Evolutionary conservation across 2,329 filamentous ascomycete genomes (phyloP).

Genomic region (Westerdykella ornata): DNA sequence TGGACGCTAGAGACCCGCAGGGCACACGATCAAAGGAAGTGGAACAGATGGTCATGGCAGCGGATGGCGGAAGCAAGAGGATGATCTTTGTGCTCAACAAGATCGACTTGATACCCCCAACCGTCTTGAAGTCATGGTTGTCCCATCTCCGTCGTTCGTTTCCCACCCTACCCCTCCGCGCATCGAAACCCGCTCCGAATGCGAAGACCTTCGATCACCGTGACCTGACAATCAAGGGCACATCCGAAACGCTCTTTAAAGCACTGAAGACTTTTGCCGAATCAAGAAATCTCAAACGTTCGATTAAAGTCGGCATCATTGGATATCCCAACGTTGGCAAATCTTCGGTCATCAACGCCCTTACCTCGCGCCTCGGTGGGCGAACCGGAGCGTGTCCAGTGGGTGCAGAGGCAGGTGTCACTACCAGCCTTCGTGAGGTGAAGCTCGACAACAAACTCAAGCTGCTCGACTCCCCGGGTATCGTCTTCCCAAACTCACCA

Average conservation of each 20-base stretch:
- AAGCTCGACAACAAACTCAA: constrained; percentile 94
- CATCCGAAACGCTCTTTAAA: constrained; percentile 76
- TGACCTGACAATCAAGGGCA: constrained; percentile 78
- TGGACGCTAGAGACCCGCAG: constrained; percentile 86
- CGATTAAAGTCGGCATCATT: constrained; percentile 86
- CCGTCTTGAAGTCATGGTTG: constrained; percentile 79
- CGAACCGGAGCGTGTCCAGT: constrained; percentile 70
- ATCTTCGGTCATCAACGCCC: constrained; percentile 91
- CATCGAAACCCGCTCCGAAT: constrained; percentile 73
- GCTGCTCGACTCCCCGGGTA: constrained; percentile 87
- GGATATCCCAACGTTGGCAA: constrained; percentile 96
- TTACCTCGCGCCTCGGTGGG: constrained; percentile 68
- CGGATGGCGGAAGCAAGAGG: constrained; percentile 73
- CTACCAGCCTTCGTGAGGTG: constrained; percentile 78
- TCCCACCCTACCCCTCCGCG: constrained; percentile 82
- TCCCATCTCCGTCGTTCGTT: constrained; percentile 79
- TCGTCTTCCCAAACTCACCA: constrained; percentile 71
- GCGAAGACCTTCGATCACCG: constrained; percentile 90
- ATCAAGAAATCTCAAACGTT: constrained; percentile 75
- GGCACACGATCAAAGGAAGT: constrained; percentile 86
- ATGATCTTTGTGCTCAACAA: constrained; percentile 93
- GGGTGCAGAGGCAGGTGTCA: constrained; percentile 87
- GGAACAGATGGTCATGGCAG: constrained; percentile 86
- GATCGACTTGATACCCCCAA: constrained; percentile 80
- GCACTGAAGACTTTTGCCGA: constrained; percentile 85